Conservation (phyloP, 306 rosid species). For the Oxytropis ochrocephala region DNA sequence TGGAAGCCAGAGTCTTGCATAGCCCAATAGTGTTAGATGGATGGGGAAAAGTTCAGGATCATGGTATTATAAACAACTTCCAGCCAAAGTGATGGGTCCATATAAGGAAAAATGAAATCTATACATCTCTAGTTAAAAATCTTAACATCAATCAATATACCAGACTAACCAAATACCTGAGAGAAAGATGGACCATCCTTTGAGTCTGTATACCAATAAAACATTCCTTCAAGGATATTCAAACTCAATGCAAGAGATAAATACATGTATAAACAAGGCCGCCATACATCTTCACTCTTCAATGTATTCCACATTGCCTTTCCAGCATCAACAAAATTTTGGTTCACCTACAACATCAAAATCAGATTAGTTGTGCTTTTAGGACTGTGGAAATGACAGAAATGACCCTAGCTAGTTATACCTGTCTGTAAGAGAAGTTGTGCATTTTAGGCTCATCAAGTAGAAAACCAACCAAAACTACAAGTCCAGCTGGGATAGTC, state of each 20-base stretch:
- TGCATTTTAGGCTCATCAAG: constrained; percentile 65
- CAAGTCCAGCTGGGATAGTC: constrained; percentile 80
- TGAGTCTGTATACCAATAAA: constrained; percentile 92
- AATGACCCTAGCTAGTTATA: constrained; percentile 20
- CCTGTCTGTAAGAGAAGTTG: constrained; percentile 60
- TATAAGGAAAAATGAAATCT: not conserved
- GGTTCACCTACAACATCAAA: constrained; percentile 49
- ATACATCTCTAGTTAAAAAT: not conserved
- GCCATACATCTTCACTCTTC: constrained; percentile 71
- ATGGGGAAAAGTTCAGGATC: not conserved
- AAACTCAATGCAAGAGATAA: constrained; percentile 73
- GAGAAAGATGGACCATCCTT: constrained; percentile 78
- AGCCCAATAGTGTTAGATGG: no score
- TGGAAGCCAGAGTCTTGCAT: not conserved
- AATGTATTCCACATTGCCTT: constrained; percentile 82
- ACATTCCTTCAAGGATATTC: constrained; percentile 79
- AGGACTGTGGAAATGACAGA: not conserved
- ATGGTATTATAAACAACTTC: not conserved
- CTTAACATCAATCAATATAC: not conserved
- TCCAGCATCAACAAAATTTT: constrained; percentile 62
- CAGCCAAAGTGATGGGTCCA: not conserved
- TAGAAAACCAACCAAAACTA: constrained; percentile 52
- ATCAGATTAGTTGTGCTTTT: constrained; percentile 15
- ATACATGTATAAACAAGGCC: constrained; percentile 87
- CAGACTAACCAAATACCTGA: constrained; percentile 44